Percentiles rank a stretch among this genome's conserved stretches.
These are phyloP conservation scores for Fusarium chlamydosporum DNA, from an alignment of 2,329 filamentous ascomycete genomes.

Conservation along the genomic window DNA sequence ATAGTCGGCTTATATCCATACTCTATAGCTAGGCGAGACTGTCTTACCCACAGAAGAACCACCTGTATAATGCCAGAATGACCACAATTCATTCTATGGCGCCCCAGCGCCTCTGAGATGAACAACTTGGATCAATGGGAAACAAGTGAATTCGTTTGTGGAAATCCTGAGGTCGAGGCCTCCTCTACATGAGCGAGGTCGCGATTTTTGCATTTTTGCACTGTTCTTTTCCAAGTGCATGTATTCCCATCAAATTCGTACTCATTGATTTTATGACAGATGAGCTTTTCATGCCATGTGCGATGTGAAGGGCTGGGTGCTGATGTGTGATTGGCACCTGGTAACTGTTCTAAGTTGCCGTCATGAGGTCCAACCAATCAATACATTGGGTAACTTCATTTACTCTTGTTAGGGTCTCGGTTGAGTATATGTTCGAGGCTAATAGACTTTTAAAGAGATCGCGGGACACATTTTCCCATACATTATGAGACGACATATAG, in stretches of 20 bases:
- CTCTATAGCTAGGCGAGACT: background rate
- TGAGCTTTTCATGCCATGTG: background rate
- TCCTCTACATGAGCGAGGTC: background rate
- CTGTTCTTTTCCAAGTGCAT: background rate
- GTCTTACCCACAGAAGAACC: background rate
- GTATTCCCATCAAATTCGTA: background rate
- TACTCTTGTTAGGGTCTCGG: background rate
- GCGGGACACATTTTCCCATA: too few species aligned
- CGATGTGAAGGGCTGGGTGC: background rate
- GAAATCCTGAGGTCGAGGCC: constrained; percentile 15
- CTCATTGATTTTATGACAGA: background rate
- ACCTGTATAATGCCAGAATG: constrained; percentile 16
- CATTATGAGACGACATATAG: background rate
- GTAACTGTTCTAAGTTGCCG: background rate
- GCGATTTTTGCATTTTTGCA: constrained; percentile 8
- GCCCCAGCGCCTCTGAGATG: constrained; percentile 11
- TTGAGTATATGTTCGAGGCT: background rate
- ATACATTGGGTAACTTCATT: background rate
- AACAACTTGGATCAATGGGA: constrained; percentile 5
- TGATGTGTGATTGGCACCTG: too few species aligned
- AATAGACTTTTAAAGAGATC: background rate
- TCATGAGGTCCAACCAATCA: background rate
- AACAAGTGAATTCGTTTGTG: background rate
- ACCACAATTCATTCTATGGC: constrained; percentile 6
- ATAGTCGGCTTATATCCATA: too few species aligned